Conservation (phyloP, 2,329 filamentous ascomycete genomes). For the Apiospora rasikravindrae region DNA sequence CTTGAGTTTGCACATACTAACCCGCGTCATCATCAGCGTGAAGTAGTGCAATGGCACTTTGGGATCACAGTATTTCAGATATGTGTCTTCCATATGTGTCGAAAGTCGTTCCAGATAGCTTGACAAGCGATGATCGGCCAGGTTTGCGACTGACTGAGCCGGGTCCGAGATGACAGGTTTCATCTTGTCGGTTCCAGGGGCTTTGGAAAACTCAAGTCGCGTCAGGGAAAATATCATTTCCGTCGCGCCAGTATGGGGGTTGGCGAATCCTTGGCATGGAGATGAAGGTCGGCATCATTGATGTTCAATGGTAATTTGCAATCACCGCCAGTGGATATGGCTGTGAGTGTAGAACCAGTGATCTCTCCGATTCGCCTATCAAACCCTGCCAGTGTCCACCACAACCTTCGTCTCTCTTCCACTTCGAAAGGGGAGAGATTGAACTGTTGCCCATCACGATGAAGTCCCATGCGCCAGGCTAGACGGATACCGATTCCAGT, state of each 20-base stretch:
- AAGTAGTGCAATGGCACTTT: constrained; percentile 66
- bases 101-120: constrained; percentile 60
- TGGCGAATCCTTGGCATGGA: constrained; percentile 61
- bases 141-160: constrained; percentile 49
- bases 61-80: constrained; percentile 61
- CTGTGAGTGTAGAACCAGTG: constrained; percentile 62
- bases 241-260: constrained; percentile 55
- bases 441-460: constrained; percentile 63
- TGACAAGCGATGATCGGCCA: constrained; percentile 55
- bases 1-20: constrained; percentile 61
- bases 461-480: constrained; percentile 71
- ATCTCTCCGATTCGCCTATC: constrained; percentile 74
- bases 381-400: constrained; percentile 74
- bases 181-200: constrained; percentile 54
- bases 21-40: constrained; percentile 61
- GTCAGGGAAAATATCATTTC: constrained; percentile 66
- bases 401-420: constrained; percentile 73
- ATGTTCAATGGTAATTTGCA: constrained; percentile 65
- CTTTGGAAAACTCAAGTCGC: constrained; percentile 61
- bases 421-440: constrained; percentile 63
- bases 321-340: constrained; percentile 58
- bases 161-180: constrained; percentile 36
- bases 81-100: constrained; percentile 60
- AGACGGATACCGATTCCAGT: constrained; percentile 70
- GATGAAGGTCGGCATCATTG: constrained; percentile 64